A percentile compares a stretch with the other conserved stretches of the same genome.
These are phyloP conservation scores for Vitis rupestris DNA, from an alignment of 164 flowering plant species.

Conservation along the genomic window DNA sequence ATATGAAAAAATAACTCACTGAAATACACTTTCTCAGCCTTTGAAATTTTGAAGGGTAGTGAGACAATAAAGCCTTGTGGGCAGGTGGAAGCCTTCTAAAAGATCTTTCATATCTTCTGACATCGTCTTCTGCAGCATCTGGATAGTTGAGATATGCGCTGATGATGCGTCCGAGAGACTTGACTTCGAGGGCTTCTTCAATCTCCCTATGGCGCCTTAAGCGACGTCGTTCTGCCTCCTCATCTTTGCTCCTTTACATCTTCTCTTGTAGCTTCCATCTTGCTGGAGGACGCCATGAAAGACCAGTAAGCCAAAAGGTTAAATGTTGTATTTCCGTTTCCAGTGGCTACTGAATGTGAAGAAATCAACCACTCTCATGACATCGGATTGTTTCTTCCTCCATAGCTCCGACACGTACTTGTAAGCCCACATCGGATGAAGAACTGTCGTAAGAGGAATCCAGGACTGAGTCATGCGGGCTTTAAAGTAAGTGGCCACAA, in stretches of 20 bases:
- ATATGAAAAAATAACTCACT: slow-evolving; percentile 66
- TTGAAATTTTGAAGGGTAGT: slow-evolving; percentile 64
- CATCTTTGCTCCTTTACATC: neutral
- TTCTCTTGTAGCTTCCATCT: too few species aligned
- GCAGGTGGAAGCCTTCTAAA: slow-evolving; percentile 62
- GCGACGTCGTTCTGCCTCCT: slow-evolving; percentile 33
- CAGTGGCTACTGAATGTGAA: too few species aligned
- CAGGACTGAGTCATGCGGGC: too few species aligned
- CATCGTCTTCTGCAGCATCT: slow-evolving; percentile 85
- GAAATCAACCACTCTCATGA: too few species aligned
- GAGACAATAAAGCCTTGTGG: slow-evolving; percentile 80
- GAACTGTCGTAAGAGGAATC: too few species aligned
- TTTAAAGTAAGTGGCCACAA: too few species aligned
- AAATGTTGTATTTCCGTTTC: too few species aligned
- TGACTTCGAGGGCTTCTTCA: slow-evolving; percentile 85
- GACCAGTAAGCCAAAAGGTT: too few species aligned
- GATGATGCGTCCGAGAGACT: slow-evolving; percentile 85
- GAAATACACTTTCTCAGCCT: slow-evolving; percentile 87
- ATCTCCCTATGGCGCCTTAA: slow-evolving; percentile 36
- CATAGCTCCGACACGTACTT: too few species aligned
- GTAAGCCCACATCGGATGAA: too few species aligned
- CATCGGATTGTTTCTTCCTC: too few species aligned
- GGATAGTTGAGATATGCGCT: slow-evolving; percentile 94
- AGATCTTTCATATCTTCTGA: slow-evolving; percentile 74
- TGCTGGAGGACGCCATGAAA: too few species aligned